These are phyloP conservation scores for Mallotus nudiflorus DNA, from an alignment of 345 rosid genomes.

Conservation along the genomic window DNA sequence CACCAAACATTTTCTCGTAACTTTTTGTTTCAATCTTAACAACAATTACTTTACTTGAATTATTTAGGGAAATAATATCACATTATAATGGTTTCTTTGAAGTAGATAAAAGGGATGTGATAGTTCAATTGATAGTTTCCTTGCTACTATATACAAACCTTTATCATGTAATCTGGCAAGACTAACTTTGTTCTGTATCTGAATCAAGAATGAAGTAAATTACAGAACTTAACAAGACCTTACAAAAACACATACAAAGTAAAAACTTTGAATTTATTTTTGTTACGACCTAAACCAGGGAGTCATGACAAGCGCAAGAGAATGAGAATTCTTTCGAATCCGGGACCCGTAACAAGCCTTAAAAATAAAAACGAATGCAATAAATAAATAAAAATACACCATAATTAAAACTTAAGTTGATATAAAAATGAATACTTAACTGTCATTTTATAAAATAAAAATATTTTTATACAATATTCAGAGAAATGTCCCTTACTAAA, in stretches of 20 bases:
- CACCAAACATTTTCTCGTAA: conserved; percentile 69
- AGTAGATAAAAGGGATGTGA: background rate
- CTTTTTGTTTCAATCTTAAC: conserved; percentile 72
- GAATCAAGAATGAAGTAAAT: conserved; percentile 31
- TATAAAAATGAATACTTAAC: no score
- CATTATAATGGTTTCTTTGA: background rate
- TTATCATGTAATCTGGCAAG: conserved; percentile 92
- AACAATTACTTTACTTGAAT: conserved; percentile 84
- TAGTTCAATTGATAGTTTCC: background rate
- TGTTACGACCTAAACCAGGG: no score
- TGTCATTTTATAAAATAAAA: no score
- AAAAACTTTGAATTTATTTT: no score
- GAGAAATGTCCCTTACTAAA: no score
- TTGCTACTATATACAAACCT: conserved; percentile 44
- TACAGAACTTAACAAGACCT: conserved; percentile 1
- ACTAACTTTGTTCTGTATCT: conserved; percentile 61
- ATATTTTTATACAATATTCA: no score
- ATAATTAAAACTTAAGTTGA: no score
- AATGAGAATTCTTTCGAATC: no score
- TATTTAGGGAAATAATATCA: conserved; percentile 1
- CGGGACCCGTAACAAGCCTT: no score
- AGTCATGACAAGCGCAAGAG: no score
- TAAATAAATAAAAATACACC: no score
- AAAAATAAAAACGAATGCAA: no score
- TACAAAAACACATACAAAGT: background rate